These are phyloP conservation scores for Naganishia albida DNA, from an alignment of 1,284 basidiomycete genomes.

Conservation along the genomic window DNA sequence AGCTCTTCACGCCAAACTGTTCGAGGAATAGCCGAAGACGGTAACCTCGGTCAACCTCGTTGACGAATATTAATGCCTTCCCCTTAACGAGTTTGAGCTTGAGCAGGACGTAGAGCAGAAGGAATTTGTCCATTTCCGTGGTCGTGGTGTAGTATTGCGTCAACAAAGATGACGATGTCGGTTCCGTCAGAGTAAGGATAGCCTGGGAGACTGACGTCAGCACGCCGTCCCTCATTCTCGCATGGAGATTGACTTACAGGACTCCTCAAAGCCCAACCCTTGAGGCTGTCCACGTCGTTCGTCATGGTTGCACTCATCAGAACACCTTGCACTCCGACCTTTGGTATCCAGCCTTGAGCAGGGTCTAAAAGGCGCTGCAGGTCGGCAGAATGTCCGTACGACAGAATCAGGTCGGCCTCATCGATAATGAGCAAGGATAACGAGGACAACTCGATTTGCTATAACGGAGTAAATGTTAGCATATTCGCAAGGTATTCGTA, in stretches of 20 bases:
- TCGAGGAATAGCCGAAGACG: slow-evolving; percentile 95
- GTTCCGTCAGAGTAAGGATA: slow-evolving; percentile 82
- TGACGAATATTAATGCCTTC: slow-evolving; percentile 96
- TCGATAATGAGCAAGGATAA: slow-evolving; percentile 92
- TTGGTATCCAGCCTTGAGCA: slow-evolving; percentile 66
- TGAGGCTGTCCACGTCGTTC: slow-evolving; percentile 87
- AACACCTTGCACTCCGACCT: slow-evolving; percentile 83
- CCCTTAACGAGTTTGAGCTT: slow-evolving; percentile 93
- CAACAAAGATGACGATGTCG: slow-evolving; percentile 67
- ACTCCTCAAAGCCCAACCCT: slow-evolving; percentile 81
- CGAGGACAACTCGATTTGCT: slow-evolving; percentile 64
- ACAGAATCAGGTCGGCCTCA: slow-evolving; percentile 95
- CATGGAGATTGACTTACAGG: slow-evolving; percentile 63
- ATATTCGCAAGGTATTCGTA: no score
- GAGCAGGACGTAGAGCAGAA: slow-evolving; percentile 89
- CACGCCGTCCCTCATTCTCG: no score
- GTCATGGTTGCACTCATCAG: slow-evolving; percentile 98
- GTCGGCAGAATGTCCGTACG: slow-evolving; percentile 94
- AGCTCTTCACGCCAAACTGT: slow-evolving; percentile 94
- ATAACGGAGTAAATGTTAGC: no score
- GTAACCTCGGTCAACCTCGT: slow-evolving; percentile 92
- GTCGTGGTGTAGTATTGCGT: slow-evolving; percentile 81
- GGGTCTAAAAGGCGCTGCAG: slow-evolving; percentile 76
- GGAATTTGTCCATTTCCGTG: slow-evolving; percentile 92
- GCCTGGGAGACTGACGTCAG: slow-evolving; percentile 58